Evolutionary conservation across 805 yeast genomes (phyloP).

Genomic region (Maudiozyma bulderi): DNA sequence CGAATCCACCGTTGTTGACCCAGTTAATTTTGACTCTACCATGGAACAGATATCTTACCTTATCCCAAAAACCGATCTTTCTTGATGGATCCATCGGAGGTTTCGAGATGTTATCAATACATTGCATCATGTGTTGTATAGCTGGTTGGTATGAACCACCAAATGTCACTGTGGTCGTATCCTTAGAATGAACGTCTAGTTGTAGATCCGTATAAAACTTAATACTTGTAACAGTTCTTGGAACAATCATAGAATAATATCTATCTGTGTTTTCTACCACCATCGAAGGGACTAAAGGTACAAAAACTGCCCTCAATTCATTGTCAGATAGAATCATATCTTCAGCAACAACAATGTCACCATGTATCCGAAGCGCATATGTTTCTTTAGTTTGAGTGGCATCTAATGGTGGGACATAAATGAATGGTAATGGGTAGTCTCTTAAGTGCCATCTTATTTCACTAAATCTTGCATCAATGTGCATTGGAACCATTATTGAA

Average conservation of each 20-base stretch:
- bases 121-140: constrained; percentile 66
- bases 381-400: constrained; percentile 17
- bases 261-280: constrained; percentile 30
- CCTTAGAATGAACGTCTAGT: constrained; percentile 43
- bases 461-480: constrained; percentile 43
- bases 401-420: constrained; percentile 53
- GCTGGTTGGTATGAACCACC: constrained; percentile 80
- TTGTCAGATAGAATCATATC: constrained; percentile 40
- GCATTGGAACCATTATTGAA: constrained; percentile 59
- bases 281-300: constrained; percentile 50
- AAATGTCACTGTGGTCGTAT: constrained; percentile 68
- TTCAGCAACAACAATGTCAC: constrained; percentile 65
- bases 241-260: constrained; percentile 51
- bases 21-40: constrained; percentile 52
- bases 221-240: constrained; percentile 67
- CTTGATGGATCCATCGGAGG: constrained; percentile 84
- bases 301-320: constrained; percentile 49
- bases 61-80: constrained; percentile 90
- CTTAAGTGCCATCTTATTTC: constrained; percentile 65
- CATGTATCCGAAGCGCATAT: constrained; percentile 37
- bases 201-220: constrained; percentile 58
- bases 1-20: constrained; percentile 41
- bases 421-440: constrained; percentile 79
- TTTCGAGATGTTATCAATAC: constrained; percentile 75
- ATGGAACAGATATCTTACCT: constrained; percentile 64